These are phyloP conservation scores for Halophytophthora polymorphica DNA, from an alignment of 352 stramenopile genomes.

Conservation along the genomic window DNA sequence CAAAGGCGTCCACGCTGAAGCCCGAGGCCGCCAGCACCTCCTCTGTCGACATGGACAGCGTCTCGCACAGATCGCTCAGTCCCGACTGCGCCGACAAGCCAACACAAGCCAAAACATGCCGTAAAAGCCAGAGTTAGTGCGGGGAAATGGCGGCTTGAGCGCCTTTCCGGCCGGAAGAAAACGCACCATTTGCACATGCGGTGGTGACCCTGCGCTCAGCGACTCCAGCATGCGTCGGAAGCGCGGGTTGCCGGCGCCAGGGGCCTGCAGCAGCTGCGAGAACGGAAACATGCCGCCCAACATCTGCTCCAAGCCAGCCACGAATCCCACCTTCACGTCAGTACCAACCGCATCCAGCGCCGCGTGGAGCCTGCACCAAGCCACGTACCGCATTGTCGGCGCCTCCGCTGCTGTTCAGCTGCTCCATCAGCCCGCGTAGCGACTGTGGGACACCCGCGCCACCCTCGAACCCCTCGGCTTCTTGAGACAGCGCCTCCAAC, in stretches of 20 bases:
- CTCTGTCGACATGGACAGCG: constrained; percentile 66
- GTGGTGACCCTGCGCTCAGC: constrained; percentile 28
- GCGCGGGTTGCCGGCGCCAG: constrained; percentile 21
- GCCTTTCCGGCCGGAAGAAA: constrained; percentile 4
- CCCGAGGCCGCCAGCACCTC: constrained; percentile 61
- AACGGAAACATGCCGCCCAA: constrained; percentile 53
- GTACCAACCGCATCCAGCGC: background rate
- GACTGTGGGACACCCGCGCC: constrained; percentile 32
- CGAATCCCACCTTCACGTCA: background rate
- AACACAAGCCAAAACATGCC: background rate
- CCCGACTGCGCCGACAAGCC: constrained; percentile 18
- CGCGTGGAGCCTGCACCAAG: background rate
- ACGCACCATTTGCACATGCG: constrained; percentile 38
- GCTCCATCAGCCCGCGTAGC: constrained; percentile 35
- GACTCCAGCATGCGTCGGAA: constrained; percentile 48
- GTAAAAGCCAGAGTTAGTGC: background rate
- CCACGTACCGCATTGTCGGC: constrained; percentile 3
- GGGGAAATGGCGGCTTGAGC: background rate
- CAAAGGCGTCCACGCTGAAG: constrained; percentile 60
- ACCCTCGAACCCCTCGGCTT: constrained; percentile 16
- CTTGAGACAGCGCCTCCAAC: constrained; percentile 46
- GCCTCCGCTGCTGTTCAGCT: constrained; percentile 17
- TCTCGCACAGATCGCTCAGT: constrained; percentile 62
- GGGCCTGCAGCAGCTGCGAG: constrained; percentile 43
- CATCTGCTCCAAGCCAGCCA: constrained; percentile 1